phyloP scores from a whole-genome alignment of 106 monocot species.

The Allium cepa region DNA sequence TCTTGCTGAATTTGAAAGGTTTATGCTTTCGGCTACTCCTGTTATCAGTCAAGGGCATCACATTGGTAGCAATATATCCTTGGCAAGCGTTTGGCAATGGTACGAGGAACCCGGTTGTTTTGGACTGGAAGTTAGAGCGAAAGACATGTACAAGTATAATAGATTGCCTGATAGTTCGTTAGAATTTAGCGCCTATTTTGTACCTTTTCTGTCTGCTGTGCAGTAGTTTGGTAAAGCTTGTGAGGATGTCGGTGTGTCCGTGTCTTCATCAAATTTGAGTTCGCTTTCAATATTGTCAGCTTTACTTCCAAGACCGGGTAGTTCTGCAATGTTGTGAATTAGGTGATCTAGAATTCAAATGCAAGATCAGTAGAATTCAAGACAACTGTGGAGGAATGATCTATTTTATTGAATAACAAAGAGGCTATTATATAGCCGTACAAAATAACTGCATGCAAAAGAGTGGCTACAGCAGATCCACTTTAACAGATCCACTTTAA shows the following conservation, averaged over 20 bases:
- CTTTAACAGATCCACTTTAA: too few relatives aligned
- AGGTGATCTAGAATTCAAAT: too few relatives aligned
- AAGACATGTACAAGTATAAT: slow-evolving; percentile 23
- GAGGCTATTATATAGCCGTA: too few relatives aligned
- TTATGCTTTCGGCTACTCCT: slow-evolving; percentile 61
- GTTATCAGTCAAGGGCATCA: slow-evolving; percentile 22
- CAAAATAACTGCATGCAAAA: too few relatives aligned
- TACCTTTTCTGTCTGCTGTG: slow-evolving; percentile 89
- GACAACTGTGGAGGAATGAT: too few relatives aligned
- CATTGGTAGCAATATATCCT: slow-evolving; percentile 31
- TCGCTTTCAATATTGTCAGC: slow-evolving; percentile 38
- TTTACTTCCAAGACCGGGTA: slow-evolving; percentile 22
- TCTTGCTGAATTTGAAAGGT: slow-evolving; percentile 62
- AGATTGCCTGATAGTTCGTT: slow-evolving; percentile 9
- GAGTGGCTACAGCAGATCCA: too few relatives aligned
- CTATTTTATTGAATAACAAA: too few relatives aligned
- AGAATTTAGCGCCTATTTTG: slow-evolving; percentile 68
- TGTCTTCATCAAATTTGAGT: slow-evolving; percentile 5
- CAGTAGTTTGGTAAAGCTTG: slow-evolving; percentile 47
- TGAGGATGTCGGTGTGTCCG: slow-evolving; percentile 7
- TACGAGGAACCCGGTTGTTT: slow-evolving; percentile 84
- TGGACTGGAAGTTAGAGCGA: slow-evolving; percentile 66
- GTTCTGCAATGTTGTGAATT: too few relatives aligned
- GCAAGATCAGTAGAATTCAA: too few relatives aligned
- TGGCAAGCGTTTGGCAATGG: slow-evolving; percentile 76